Evolutionary conservation across 192 early-diverging fungal species (phyloP).

Genomic region (Rhizophlyctis rosea): DNA sequence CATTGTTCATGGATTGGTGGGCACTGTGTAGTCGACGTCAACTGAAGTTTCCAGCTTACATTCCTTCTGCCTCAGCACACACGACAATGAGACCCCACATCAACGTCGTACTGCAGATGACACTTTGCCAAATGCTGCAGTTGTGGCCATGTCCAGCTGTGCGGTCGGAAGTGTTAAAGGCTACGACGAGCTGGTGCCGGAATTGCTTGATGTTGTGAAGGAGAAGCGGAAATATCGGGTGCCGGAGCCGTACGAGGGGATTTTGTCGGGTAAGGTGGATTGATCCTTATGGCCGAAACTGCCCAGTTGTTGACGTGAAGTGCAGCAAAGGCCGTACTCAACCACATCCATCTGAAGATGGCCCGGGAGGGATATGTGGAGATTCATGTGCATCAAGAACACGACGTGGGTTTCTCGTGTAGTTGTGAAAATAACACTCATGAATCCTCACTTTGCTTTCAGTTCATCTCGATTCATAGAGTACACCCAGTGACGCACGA

Average conservation of each 20-base stretch:
- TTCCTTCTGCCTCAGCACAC: constrained; percentile 71
- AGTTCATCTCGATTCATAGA: constrained; percentile 91
- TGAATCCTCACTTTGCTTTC: neutral
- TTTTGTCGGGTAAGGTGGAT: constrained; percentile 51
- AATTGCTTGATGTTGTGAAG: constrained; percentile 81
- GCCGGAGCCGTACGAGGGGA: constrained; percentile 57
- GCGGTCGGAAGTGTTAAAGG: constrained; percentile 96
- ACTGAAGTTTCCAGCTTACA: too few species aligned
- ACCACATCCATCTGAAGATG: constrained; percentile 78
- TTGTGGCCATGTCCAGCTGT: constrained; percentile 86
- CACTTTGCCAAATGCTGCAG: constrained; percentile 85
- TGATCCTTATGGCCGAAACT: too few species aligned
- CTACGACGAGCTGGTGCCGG: constrained; percentile 92
- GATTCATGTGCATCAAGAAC: constrained; percentile 95
- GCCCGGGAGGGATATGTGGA: constrained; percentile 81
- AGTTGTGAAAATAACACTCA: neutral
- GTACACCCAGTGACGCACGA: constrained; percentile 86
- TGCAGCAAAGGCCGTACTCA: constrained; percentile 69
- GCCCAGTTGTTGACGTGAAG: too few species aligned
- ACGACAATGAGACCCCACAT: constrained; percentile 95
- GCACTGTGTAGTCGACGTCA: too few species aligned
- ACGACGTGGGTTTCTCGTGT: constrained; percentile 53
- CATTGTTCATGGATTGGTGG: constrained; percentile 92
- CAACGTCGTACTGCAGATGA: constrained; percentile 89
- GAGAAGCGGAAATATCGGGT: constrained; percentile 77